Evolutionary conservation across 352 stramenopile species (phyloP).

Genomic region (Phytopythium sindhum): DNA sequence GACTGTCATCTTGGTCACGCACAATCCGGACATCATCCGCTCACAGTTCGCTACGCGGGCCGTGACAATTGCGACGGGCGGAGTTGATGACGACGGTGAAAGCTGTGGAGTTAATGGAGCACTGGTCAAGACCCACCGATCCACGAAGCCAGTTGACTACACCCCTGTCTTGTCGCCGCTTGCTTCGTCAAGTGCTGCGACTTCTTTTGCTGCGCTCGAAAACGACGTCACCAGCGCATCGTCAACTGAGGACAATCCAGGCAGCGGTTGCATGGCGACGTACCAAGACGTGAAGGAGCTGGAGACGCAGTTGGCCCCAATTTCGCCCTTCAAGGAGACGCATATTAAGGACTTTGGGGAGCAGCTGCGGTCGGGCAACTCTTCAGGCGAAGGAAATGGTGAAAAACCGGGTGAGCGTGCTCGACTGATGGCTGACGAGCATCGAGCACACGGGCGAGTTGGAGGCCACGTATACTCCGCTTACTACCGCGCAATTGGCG

Average conservation of each 20-base stretch:
- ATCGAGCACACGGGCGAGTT: slow-evolving; percentile 25
- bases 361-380: slow-evolving; percentile 2
- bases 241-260: background rate
- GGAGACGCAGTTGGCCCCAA: slow-evolving; percentile 22
- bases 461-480: slow-evolving; percentile 30
- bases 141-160: slow-evolving; percentile 8
- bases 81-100: background rate
- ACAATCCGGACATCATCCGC: slow-evolving; percentile 46
- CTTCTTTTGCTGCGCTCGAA: slow-evolving; percentile 6
- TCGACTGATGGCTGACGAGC: slow-evolving; percentile 28
- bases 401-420: slow-evolving; percentile 14
- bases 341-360: slow-evolving; percentile 8
- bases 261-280: background rate
- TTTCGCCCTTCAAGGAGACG: slow-evolving; percentile 15
- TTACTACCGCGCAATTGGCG: slow-evolving; percentile 41
- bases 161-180: slow-evolving; percentile 3
- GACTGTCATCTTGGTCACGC: slow-evolving; percentile 54
- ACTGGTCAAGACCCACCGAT: slow-evolving; percentile 17
- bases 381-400: background rate
- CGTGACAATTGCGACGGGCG: slow-evolving; percentile 23
- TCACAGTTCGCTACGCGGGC: slow-evolving; percentile 22
- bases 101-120: background rate
- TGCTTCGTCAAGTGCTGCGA: slow-evolving; percentile 14
- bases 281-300: slow-evolving; percentile 13
- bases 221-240: slow-evolving; percentile 7